Conservation (phyloP, 1,284 basidiomycete species). For the Schizopora paradoxa region DNA sequence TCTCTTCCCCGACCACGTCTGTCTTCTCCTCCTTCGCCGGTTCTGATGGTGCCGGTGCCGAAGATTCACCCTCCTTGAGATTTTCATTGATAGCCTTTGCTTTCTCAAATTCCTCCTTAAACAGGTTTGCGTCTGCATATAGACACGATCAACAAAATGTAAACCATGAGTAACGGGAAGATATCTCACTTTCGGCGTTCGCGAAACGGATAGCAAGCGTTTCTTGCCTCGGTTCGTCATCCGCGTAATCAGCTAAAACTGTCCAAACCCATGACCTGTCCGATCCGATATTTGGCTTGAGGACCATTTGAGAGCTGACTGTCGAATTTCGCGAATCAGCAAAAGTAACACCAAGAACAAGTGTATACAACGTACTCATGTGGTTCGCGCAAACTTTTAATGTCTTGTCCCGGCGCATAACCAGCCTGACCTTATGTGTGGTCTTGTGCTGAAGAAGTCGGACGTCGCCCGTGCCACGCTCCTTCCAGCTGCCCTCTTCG, state of each 20-base stretch:
- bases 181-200: slow-evolving; percentile 90
- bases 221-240: slow-evolving; percentile 83
- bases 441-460: slow-evolving; percentile 85
- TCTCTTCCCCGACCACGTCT: slow-evolving; percentile 27
- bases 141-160: slow-evolving; percentile 12
- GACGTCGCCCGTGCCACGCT: slow-evolving; percentile 90
- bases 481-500: slow-evolving; percentile 89
- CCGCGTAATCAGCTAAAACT: slow-evolving; percentile 92
- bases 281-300: slow-evolving; percentile 97
- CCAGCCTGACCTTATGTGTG: slow-evolving; percentile 89
- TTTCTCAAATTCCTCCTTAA: slow-evolving; percentile 84
- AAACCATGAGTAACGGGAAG: slow-evolving; percentile 10
- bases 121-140: slow-evolving; percentile 74
- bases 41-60: slow-evolving; percentile 24
- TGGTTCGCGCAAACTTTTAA: slow-evolving; percentile 99
- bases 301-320: slow-evolving; percentile 91
- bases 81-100: slow-evolving; percentile 71
- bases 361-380: slow-evolving; percentile 65
- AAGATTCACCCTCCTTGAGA: slow-evolving; percentile 31
- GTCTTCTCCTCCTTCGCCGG: slow-evolving; percentile 23
- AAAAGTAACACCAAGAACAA: slow-evolving; percentile 1
- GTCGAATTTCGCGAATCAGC: slow-evolving; percentile 11
- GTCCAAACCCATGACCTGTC: slow-evolving; percentile 99
- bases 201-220: slow-evolving; percentile 98
- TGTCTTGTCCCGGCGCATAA: slow-evolving; percentile 99